Conservation (phyloP, 768 basidiomycete species). For the Leucocoprinus birnbaumii region DNA sequence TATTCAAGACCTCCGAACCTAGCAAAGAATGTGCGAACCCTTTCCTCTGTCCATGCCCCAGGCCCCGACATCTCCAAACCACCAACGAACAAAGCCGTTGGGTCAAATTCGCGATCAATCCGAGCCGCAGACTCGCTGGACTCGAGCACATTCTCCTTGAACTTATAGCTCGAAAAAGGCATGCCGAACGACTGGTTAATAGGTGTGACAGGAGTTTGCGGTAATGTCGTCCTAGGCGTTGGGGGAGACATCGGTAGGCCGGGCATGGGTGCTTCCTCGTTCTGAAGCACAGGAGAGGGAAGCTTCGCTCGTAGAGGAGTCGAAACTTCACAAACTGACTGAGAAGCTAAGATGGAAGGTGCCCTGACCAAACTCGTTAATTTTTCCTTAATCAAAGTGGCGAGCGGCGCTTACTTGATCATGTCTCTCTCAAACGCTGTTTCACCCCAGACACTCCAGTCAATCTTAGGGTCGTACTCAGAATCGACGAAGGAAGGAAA, state of each 20-base stretch:
- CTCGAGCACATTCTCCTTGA: slow-evolving; percentile 19
- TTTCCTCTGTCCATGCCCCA: slow-evolving; percentile 67
- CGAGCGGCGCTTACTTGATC: slow-evolving; percentile 7
- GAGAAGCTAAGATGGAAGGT: not conserved
- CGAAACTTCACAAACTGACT: not conserved
- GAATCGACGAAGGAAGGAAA: slow-evolving; percentile 32
- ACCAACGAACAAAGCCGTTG: slow-evolving; percentile 73
- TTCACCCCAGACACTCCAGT: slow-evolving; percentile 25
- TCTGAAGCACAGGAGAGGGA: not conserved
- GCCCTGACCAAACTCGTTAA: not conserved
- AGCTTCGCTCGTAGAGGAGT: not conserved
- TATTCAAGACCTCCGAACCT: slow-evolving; percentile 63
- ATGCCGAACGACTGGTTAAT: slow-evolving; percentile 33
- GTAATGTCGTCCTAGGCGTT: slow-evolving; percentile 48
- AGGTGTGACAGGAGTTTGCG: slow-evolving; percentile 48
- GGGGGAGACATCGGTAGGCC: slow-evolving; percentile 45
- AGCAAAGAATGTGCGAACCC: slow-evolving; percentile 54
- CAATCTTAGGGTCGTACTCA: slow-evolving; percentile 19
- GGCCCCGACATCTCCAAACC: slow-evolving; percentile 66
- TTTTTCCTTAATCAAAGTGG: not conserved
- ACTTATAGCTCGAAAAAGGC: slow-evolving; percentile 23
- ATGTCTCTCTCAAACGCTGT: not conserved
- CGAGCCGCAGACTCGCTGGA: slow-evolving; percentile 13
- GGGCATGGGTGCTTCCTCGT: slow-evolving; percentile 35
- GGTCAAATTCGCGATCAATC: slow-evolving; percentile 51